phyloP scores from a whole-genome alignment of 176 grass and related monocot species.

The barley (Hordeum vulgare) region MorexV3_pseudomolecules_assembly NC_058522.1:190045257-190045756 shows the following conservation, averaged over 20 bases:
- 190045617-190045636: constrained; percentile 30
- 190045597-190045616: constrained; percentile 23
- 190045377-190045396: constrained; percentile 1
- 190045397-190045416: constrained; percentile 16
- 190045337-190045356: background rate
- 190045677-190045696: constrained; percentile 98
- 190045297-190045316: constrained; percentile 78
- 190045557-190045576: constrained; percentile 73
- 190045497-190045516: constrained; percentile 90
- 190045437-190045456: constrained; percentile 91
- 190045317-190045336: constrained; percentile 64
- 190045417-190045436: constrained; percentile 99
- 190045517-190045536: constrained; percentile 66
- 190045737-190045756: background rate
- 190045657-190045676: constrained; percentile 69
- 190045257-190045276: constrained; percentile 45
- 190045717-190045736: constrained; percentile 18
- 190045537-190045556: constrained; percentile 83
- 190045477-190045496: constrained; percentile 69
- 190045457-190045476: constrained; percentile 82
- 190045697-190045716: constrained; percentile 43
- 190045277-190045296: constrained; percentile 36
- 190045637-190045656: constrained; percentile 62
- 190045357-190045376: background rate
- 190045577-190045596: constrained; percentile 34